phyloP scores from a whole-genome alignment of 768 basidiomycete genomes.

The Agaricus subrufescens region DNA sequence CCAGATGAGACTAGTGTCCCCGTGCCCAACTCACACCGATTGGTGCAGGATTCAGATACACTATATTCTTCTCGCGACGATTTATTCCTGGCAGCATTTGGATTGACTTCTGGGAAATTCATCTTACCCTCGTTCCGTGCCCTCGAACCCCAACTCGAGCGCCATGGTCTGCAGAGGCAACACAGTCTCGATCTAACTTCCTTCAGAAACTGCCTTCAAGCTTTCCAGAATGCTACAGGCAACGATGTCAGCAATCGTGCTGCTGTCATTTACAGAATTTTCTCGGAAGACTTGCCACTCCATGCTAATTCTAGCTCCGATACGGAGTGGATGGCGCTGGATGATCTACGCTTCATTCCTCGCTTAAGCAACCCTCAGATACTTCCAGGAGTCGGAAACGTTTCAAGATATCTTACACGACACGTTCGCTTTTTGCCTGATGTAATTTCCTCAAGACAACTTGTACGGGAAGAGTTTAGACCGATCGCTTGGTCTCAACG shows the following conservation, averaged over 20 bases:
- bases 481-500: conserved; percentile 47
- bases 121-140: conserved; percentile 23
- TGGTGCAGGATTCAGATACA: conserved; percentile 19
- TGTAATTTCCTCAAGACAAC: conserved; percentile 32
- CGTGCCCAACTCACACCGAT: conserved; percentile 27
- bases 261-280: conserved; percentile 26
- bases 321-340: conserved; percentile 25
- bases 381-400: conserved; percentile 8
- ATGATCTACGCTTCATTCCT: conserved; percentile 36
- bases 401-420: conserved; percentile 12
- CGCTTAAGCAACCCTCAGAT: conserved; percentile 16
- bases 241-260: conserved; percentile 21
- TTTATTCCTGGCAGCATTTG: conserved; percentile 33
- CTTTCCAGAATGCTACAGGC: conserved; percentile 21
- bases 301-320: conserved; percentile 12
- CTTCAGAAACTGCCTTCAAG: conserved; percentile 31
- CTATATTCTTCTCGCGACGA: conserved; percentile 29
- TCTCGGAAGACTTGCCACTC: conserved; percentile 29
- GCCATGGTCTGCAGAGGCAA: conserved; percentile 26
- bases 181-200: conserved; percentile 23
- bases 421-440: conserved; percentile 23
- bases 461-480: conserved; percentile 33
- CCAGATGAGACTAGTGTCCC: conserved; percentile 11
- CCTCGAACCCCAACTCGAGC: conserved; percentile 22
- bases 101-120: conserved; percentile 23